Base-by-base conservation (phyloP, 345 rosid species). In the Eucalyptus erythrocorys region DNA sequence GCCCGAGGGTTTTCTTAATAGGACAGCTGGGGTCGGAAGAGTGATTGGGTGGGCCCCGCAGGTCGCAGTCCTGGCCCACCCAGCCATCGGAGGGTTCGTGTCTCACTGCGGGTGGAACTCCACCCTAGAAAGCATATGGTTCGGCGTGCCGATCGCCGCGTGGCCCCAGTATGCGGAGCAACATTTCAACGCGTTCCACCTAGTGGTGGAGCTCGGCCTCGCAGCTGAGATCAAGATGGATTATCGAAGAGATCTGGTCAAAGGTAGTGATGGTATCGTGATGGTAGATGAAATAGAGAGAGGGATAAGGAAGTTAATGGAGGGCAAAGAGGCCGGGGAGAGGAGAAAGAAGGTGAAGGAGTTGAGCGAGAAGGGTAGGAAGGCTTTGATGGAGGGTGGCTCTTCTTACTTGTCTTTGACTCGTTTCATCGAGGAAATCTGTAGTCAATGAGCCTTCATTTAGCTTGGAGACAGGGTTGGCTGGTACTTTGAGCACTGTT, bases 51-150 rank as follows among this genome's bases (percentile, higher is more conserved):
- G 96, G 97, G 95, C 97, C 13, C 98, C 95, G 17, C 90, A 89
- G 53, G 89, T 81, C 1, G 55, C 51, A 19, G 55, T 90, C 8
- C 88, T 91, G 43, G 88, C 85, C 22, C 93, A 91, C 87, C 48
- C 17, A 37, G 81, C 93, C 1, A 80, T 92, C 4, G 95, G 95
- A 24, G 97, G 96, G 16, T 96, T 95, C n/a, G 94, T 96, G 32
- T 90, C 95, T 13, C 95, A 95, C 48, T 93, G 96, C 22, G 96
- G 95, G 10, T 95, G 97, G 97, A 94, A 95, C 86, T 95, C 98
- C 4, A 91, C 49, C 0, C 55, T 95, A 12, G 97, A 96, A 89
- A 91, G 94, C 42, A 51, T 95, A 32, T 92, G 96, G 94, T 93
- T 91, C 13, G 96, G 94, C 4, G 94, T 93, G n/a, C 97, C 96